Base-by-base conservation (phyloP, 306 rosid genomes). In the Acacia crassicarpa region DNA sequence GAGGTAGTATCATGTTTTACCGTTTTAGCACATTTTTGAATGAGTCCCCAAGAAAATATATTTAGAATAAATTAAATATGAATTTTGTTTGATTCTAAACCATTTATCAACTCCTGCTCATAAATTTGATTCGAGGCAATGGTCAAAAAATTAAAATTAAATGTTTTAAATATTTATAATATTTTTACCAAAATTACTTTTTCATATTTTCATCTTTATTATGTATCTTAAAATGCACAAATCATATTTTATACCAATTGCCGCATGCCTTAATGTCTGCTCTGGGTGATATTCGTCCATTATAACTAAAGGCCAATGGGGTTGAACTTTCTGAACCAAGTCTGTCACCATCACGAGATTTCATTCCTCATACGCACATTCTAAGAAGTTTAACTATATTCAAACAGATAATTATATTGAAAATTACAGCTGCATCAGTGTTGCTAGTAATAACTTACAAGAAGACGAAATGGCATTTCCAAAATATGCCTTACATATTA, bases 401-500 rank as follows among this genome's bases (percentile, higher is more conserved):
- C 83, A 71, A 65, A 72, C 72, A 16, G 45, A 72, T 56, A 72
- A 77, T 72, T 15, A 67, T 66, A 25, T 49, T 74, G 63, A 74
- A 83, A 78, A 85, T 78, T 86, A 88, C 89, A 87, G 82, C 87
- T 80, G 68, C 82, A 82, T 67, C 84, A 73, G 85, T 78, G 84
- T 75, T 82, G 74, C 85, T 70, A 72, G 71, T 77, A 78, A 81
- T 81, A 82, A 43, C 72, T 67, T 80, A 75, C 89, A 87, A 62
- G 71, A 85, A 83, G 67, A 80, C 86, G 74, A 83, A 81, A 86
- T 83, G 97, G 97, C 98, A 91, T 78, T 87, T 85, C 71, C 78
- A 92, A 92, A 94, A 92, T 84, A 89, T 89, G 98, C 98, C 94
- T 80, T 80, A 67, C 80, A 74, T 81, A 90, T 84, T 92, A 90